Percentiles rank a stretch among this genome's conserved stretches.
phyloP scores from a whole-genome alignment of 768 basidiomycete species.

The Boletus patriciae region DNA sequence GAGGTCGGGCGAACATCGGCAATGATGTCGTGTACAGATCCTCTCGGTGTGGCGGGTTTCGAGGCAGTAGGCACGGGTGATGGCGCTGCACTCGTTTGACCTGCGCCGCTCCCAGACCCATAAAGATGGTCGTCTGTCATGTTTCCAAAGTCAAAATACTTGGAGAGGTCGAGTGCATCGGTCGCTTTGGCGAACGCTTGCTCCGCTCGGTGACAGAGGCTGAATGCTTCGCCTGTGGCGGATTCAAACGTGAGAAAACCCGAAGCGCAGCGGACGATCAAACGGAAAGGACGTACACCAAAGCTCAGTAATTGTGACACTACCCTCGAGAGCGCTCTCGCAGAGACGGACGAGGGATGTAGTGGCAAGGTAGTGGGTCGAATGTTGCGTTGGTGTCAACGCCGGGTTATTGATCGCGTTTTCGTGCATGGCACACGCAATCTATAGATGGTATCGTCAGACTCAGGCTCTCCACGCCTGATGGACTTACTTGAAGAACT shows the following conservation, averaged over 20 bases:
- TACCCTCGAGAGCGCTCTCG: not conserved
- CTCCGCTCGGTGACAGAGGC: not conserved
- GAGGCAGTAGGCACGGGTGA: not conserved
- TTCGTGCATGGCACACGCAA: constrained; percentile 27
- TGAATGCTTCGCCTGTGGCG: constrained; percentile 7
- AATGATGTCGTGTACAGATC: not conserved
- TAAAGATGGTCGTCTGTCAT: not conserved
- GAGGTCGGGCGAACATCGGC: not conserved
- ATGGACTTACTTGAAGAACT: constrained; percentile 18
- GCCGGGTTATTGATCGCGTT: constrained; percentile 16
- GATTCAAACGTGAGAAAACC: constrained; percentile 3
- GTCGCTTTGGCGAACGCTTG: not conserved
- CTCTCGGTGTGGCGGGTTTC: not conserved
- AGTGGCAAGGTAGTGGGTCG: constrained; percentile 10
- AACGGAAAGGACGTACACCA: constrained; percentile 14
- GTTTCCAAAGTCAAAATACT: not conserved
- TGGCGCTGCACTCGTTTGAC: not conserved
- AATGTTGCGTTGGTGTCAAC: constrained; percentile 6
- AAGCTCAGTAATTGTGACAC: not conserved
- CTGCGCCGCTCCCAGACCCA: not conserved
- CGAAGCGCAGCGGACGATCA: not conserved
- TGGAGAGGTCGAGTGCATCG: constrained; percentile 2
- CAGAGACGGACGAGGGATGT: constrained; percentile 10
- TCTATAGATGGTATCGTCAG: constrained; percentile 9
- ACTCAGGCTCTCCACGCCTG: not conserved